Evolutionary conservation across 2,329 filamentous ascomycete species (phyloP).

Genomic region (Microsporum ferrugineum): DNA sequence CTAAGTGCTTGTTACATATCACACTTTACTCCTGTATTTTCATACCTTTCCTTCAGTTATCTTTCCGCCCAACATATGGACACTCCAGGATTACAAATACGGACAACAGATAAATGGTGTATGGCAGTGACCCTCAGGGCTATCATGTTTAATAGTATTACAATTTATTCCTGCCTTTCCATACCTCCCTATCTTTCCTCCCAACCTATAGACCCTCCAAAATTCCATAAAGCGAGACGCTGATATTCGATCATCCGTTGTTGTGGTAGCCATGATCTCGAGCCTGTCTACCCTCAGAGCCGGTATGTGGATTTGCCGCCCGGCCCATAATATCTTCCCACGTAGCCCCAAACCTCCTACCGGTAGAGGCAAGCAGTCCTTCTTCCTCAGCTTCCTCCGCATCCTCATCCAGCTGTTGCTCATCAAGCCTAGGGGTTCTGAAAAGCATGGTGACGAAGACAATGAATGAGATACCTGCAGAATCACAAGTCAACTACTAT

Average conservation of each 20-base stretch:
- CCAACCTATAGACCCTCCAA: background rate
- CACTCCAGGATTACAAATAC: no score
- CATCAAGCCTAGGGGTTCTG: slow-evolving; percentile 64
- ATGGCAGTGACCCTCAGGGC: no score
- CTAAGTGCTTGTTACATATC: no score
- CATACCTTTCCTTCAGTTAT: no score
- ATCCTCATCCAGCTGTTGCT: slow-evolving; percentile 73
- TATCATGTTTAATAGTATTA: background rate
- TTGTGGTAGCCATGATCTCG: slow-evolving; percentile 3
- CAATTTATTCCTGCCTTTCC: background rate
- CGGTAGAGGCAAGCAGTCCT: slow-evolving; percentile 72
- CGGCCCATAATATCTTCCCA: slow-evolving; percentile 77
- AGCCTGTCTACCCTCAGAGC: slow-evolving; percentile 7
- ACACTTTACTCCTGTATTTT: no score
- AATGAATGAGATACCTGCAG: slow-evolving; percentile 57
- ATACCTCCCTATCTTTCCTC: background rate
- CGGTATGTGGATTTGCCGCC: slow-evolving; percentile 17
- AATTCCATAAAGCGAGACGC: background rate
- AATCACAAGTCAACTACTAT: background rate
- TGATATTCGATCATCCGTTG: background rate
- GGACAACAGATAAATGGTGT: no score
- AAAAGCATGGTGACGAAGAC: slow-evolving; percentile 71
- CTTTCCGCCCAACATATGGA: no score
- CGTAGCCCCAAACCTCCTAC: slow-evolving; percentile 68
- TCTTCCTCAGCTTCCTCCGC: slow-evolving; percentile 90